These are phyloP conservation scores for Arxiozyma slooffiae DNA, from an alignment of 1,139 yeast genomes.

Conservation along the genomic window DNA sequence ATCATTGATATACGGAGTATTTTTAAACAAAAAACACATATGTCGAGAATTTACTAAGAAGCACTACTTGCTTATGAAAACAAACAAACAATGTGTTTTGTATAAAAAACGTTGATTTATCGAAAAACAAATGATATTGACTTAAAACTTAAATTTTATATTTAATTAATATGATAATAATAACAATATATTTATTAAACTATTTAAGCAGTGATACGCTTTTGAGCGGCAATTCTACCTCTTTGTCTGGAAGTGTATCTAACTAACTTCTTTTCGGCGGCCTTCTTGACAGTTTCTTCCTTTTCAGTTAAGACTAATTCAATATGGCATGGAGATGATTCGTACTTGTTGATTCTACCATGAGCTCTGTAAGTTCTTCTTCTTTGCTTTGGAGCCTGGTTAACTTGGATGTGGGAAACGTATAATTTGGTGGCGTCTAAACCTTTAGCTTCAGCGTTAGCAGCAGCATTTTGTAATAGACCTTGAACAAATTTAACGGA, in stretches of 20 bases:
- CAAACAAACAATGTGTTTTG: not conserved
- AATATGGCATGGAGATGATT: constrained; percentile 80
- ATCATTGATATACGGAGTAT: too few species aligned
- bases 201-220: constrained; percentile 49
- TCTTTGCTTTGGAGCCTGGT: constrained; percentile 99
- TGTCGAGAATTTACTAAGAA: not conserved
- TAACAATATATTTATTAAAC: constrained; percentile 2
- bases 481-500: constrained; percentile 93
- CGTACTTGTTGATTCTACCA: constrained; percentile 40
- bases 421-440: constrained; percentile 89
- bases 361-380: constrained; percentile 99
- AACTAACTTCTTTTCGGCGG: constrained; percentile 72
- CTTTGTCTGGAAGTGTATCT: constrained; percentile 73
- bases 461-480: constrained; percentile 93
- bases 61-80: too few species aligned
- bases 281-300: constrained; percentile 89
- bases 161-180: constrained; percentile 3
- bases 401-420: constrained; percentile 97
- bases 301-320: constrained; percentile 95
- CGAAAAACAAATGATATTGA: constrained; percentile 3
- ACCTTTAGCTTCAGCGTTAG: constrained; percentile 99
- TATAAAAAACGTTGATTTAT: not conserved
- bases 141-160: constrained; percentile 1
- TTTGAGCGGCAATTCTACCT: constrained; percentile 84
- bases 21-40: too few species aligned